Conservation (phyloP, 2,329 filamentous ascomycete genomes). For the Apiospora marii region DNA sequence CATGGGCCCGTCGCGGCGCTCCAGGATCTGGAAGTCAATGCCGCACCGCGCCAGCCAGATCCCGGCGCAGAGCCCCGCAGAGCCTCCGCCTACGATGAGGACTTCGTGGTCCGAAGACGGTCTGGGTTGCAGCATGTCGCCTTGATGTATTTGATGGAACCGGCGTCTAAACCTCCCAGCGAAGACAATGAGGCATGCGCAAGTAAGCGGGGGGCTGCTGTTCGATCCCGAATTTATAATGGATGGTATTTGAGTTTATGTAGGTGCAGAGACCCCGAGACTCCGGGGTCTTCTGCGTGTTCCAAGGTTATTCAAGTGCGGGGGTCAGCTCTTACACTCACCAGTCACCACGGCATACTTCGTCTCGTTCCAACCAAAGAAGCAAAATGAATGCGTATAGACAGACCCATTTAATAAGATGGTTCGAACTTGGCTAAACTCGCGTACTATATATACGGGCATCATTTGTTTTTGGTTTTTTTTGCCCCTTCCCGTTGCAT, state of each 20-base stretch:
- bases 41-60: conserved; percentile 66
- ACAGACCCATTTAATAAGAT: no score
- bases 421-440: no score
- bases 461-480: no score
- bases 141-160: not conserved
- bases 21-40: conserved; percentile 65
- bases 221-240: not conserved
- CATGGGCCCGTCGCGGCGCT: conserved; percentile 62
- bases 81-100: conserved; percentile 67
- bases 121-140: not conserved
- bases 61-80: conserved; percentile 67
- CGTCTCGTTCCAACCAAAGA: not conserved
- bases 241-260: not conserved
- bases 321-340: not conserved
- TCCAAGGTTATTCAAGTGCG: not conserved
- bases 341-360: not conserved
- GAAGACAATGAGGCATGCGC: not conserved
- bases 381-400: not conserved
- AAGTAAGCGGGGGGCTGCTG: not conserved
- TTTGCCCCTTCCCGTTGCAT: no score
- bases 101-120: conserved; percentile 50
- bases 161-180: not conserved
- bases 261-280: not conserved
- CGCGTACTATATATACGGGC: no score
- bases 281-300: not conserved